Base-by-base conservation (phyloP, 768 basidiomycete species). In the Paxillus rubicundulus region DNA sequence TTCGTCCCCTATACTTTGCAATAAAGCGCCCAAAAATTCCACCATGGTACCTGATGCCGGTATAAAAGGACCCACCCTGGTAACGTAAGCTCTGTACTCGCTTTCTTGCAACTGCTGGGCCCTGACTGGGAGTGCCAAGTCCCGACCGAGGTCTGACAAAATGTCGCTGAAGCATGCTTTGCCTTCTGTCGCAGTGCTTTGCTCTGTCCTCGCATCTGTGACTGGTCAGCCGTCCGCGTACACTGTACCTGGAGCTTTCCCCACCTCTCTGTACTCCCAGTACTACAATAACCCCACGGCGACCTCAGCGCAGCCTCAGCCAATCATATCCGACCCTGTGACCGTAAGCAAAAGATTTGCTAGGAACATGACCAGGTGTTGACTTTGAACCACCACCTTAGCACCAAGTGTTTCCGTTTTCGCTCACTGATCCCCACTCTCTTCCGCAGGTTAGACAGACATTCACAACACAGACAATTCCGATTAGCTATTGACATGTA, bases 271-370 rank as follows among this genome's bases (percentile, higher is more conserved):
- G 36, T 90, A 82, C 66, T 62, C 72, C n/a, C 63, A 74, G 47
- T 90, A 89, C 66, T 87, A 83, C 70, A 89, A 88, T 66, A 70
- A 78, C 56, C 86, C 88, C 30, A 89, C 86, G 1, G 84, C 80
- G 30, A 89, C 88, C 2, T 78, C 79, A 12, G 81, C 76, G 1
- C 88, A 90, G 63, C 82, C 82, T 4, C 88, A 90, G 68, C 88
- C 87, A n/a, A 76, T 88, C 53, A 78, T 90, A 34, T 80, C 86
- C 13, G 87, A 90, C 63, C 84, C 86, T 9, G 79, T 88, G 30
- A 77, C 78, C 24, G 87, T 87, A 46, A 45, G 69, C 50, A 5
- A 7, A 33, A 6, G 46, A 9, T 45, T 9, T 17, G n/a, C 33
- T 12, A 32, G 16, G 47, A 50, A 54, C 61, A 9, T 17, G 38